A percentile compares a stretch with the other conserved stretches of the same genome.
Conservation (phyloP, 2,329 filamentous ascomycete genomes). For the Plectosphaerella sp. region DNA sequence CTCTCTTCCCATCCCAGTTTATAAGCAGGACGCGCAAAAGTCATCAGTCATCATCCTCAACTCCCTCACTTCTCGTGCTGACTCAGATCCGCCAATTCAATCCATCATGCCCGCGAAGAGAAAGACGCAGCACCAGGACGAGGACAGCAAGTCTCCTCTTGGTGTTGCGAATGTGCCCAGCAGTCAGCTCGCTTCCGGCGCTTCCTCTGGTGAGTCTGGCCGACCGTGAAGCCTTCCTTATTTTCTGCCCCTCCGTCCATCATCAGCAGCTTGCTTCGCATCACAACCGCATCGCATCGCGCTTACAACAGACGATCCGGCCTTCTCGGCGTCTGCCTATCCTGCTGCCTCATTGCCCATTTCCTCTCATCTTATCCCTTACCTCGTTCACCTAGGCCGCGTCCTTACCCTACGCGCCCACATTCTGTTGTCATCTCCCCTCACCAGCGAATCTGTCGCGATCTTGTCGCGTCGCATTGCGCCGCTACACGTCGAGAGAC, state of each 20-base stretch:
- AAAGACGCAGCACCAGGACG: background rate
- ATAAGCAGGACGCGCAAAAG: background rate
- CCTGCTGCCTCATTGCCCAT: no score
- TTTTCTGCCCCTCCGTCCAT: background rate
- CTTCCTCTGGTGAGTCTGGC: background rate
- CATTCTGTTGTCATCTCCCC: no score
- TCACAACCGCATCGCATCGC: background rate
- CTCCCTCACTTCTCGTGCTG: conserved; percentile 2
- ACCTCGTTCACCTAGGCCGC: no score
- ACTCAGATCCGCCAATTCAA: conserved; percentile 1
- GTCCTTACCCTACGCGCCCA: no score
- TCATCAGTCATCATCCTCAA: conserved; percentile 2
- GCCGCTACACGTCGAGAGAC: background rate
- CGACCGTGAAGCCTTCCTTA: background rate
- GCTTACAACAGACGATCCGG: no score
- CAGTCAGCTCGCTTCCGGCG: background rate
- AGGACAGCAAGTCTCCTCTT: background rate
- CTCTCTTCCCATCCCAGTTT: background rate
- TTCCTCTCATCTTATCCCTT: no score
- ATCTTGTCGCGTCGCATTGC: background rate
- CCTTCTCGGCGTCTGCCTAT: no score
- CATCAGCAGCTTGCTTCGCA: background rate
- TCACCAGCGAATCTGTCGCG: no score
- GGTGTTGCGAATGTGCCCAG: background rate
- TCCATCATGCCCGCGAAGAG: background rate